Base-by-base conservation (phyloP, 2,329 filamentous ascomycete genomes). In the Xylariaceae sp. region DNA sequence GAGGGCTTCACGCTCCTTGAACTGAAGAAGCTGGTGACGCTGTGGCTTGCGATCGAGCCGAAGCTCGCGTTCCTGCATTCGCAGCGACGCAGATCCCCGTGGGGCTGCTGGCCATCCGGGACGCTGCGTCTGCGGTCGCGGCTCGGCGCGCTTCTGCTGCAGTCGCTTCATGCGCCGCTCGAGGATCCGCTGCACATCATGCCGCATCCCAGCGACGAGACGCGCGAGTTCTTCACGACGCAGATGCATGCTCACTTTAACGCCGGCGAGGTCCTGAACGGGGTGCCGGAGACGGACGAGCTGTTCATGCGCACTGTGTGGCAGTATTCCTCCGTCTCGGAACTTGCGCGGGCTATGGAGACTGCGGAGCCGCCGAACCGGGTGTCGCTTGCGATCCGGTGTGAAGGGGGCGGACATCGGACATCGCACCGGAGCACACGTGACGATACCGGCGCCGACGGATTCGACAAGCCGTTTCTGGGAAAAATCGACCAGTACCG, bases 21-120 rank as follows among this genome's bases (percentile, higher is more conserved):
- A 26, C 49, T 63, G 12, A 63, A 64, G 54, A 57, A 54, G 39
- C 9, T 63, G 26, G 45, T 53, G 34, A 60, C 57, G 42, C 46
- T 63, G 12, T 51, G 34, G 29, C n/a, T 42, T 2, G 9, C 40
- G n/a, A 2, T 60, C 19, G n/a, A 54, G 19, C 36, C 12, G 10
- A 6, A 12, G 5, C 37, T 39, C 12, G 60, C 19, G 19, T n/a
- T 3, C 2, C 49, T 61, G 3, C 55, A 60, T 49, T 41, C 50
- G 1, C 16, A 7, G 13, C 39, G 55, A 19, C 56, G 61, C 10
- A 2, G 19, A 18, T 16, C 2, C 18, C 5, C 10, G 4, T 6
- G 29, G 2, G 49, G 49, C 18, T 22, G 22, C 2, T 34, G 36
- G 22, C 0, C 12, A 5, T 56, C 54, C 44, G 15, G 34, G 12